These are phyloP conservation scores for Agaricus sinodeliciosus DNA, from an alignment of 768 basidiomycete species.

Conservation along the genomic window DNA sequence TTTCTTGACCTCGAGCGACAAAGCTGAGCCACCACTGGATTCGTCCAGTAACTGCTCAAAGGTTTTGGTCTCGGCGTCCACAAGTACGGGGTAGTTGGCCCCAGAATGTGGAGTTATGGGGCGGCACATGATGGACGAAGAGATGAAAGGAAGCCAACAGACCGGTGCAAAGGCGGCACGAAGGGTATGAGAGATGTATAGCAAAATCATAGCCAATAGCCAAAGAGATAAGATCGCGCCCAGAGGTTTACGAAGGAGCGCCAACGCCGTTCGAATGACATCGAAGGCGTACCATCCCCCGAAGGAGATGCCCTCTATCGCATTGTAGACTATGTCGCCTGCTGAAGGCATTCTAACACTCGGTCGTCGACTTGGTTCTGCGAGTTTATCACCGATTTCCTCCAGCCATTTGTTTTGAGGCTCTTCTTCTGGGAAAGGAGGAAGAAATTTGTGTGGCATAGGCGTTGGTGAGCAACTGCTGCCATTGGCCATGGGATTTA, in stretches of 20 bases:
- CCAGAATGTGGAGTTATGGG: constrained; percentile 13
- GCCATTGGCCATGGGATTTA: not conserved
- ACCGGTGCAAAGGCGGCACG: constrained; percentile 47
- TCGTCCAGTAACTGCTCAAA: constrained; percentile 61
- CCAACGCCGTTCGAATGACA: constrained; percentile 39
- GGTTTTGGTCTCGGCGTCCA: constrained; percentile 51
- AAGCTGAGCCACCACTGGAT: constrained; percentile 46
- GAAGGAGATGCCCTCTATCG: constrained; percentile 24
- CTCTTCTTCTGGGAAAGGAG: not conserved
- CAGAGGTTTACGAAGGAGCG: constrained; percentile 50
- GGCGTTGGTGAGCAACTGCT: not conserved
- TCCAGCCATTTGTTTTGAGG: not conserved
- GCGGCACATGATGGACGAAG: constrained; percentile 38
- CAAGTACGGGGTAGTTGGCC: constrained; percentile 56
- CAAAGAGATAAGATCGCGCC: constrained; percentile 45
- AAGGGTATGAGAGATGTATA: constrained; percentile 34
- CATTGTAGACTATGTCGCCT: constrained; percentile 23
- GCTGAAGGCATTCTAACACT: constrained; percentile 12
- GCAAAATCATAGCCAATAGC: constrained; percentile 39
- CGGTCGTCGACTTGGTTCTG: not conserved
- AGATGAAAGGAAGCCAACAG: constrained; percentile 57
- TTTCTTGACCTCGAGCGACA: constrained; percentile 67
- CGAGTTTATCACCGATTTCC: not conserved
- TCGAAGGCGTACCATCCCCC: constrained; percentile 37
- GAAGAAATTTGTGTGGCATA: not conserved